Base-by-base conservation (phyloP, 2,329 filamentous ascomycete genomes). In the Talaromyces funiculosus region DNA sequence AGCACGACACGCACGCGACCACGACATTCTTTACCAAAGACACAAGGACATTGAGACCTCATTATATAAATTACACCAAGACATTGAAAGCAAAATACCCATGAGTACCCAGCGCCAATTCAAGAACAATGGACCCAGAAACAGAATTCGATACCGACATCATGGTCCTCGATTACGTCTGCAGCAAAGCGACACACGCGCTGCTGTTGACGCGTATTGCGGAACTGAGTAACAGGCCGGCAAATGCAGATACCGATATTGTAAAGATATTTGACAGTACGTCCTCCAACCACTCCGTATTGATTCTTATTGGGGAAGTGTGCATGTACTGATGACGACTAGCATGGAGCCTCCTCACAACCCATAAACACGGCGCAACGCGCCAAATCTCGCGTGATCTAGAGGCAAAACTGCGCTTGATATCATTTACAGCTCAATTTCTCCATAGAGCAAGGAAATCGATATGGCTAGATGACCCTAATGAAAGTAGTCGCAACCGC, bases 131-230 rank as follows among this genome's bases (percentile, higher is more conserved):
- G 60, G 67, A 76, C 57, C 59, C 69, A 3, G 69, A 72, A 22
- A 69, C 67, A 4, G 75, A 77, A 42, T 67, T 77, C 22, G 80
- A 83, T 18, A 78, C 83, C 14, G 80, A 86, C 64, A 67, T 78
- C 37, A 78, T 83, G 68, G 83, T 84, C 45, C 71, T 84, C n/a
- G 83, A 86, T 66, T 85, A 83, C 64, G 68, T 84, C 3, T 66
- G 80, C 42, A 80, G 77, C 71, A 75, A 78, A 49, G 75, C 80
- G 7, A 79, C 77, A 43, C 68, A 75, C 20, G 68, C 71, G 40
- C 70, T 80, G 4, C 68, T 84, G 35, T 69, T 72, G 26, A 72
- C 74, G 60, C 63, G 58, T 51, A 63, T 47, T 58, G 59, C 54
- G 42, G 42, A 65, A 49, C 53, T 26, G 7, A 26, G 45, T 35